Base-by-base conservation (phyloP, 345 rosid genomes). In the Viola odorata region DNA sequence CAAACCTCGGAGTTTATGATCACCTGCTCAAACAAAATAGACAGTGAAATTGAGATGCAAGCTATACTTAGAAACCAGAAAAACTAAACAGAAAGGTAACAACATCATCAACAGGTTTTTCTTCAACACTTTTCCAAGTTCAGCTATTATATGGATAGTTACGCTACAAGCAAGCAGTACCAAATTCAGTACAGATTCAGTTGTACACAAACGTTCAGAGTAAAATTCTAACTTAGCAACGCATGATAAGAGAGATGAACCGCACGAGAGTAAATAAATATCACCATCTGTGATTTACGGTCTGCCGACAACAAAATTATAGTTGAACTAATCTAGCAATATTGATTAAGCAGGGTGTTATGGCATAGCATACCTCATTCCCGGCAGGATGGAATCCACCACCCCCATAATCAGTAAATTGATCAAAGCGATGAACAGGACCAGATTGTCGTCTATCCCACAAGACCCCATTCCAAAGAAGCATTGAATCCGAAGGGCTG, bases 361-460 rank as follows among this genome's bases (percentile, higher is more conserved):
- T 12, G 40, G 44, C 12, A 61, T 37, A n/a, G 37, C 51, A 56
- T 87, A 94, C 99, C 97, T 94, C 99, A 67, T 85, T 90, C 63
- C 96, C 86, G 71, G 97, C 88, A 75, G 99, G 99, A 81, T 90
- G 99, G 71, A 86, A 94, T 42, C 97, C 99, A 56, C 99, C 97
- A 9, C 99, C 99, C 3, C 99, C 99, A 75, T 88, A 85, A 78
- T 94, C 97, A 0, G 95, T 77, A 66, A 88, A 90, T 67, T 90
- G 97, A 73, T 94, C 99, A 66, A 94, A 90, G 37, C 91, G 90
- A 57, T 74, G 77, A 44, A 86, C 75, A 41, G 79, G 79, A 11
- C 69, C 83, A 56, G 87, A 76, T 62, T 50, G 74, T 58, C 99
- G 84, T 41, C 75, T 76, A 53, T 90, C 99, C 97, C 97, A 94